These are phyloP conservation scores for Didymella keratinophila DNA, from an alignment of 2,329 filamentous ascomycete species.

Conservation along the genomic window DNA sequence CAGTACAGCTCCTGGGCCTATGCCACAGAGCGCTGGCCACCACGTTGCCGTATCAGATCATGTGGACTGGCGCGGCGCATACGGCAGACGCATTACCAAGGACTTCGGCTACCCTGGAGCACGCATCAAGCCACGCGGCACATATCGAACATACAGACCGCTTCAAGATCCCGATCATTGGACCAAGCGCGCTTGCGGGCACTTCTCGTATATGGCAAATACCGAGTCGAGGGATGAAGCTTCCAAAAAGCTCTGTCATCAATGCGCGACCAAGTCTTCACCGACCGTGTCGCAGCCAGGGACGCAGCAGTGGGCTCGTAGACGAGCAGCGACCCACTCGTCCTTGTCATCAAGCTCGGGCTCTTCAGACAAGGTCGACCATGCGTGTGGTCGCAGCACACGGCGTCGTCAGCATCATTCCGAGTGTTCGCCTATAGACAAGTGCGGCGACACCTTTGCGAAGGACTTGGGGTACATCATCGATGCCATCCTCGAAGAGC, in stretches of 20 bases:
- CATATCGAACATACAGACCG: conserved; percentile 22
- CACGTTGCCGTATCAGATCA: conserved; percentile 33
- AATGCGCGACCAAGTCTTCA: conserved; percentile 31
- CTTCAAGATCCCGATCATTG: conserved; percentile 35
- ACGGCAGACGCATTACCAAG: conserved; percentile 41
- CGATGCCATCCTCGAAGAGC: conserved; percentile 53
- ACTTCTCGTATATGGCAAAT: conserved; percentile 32
- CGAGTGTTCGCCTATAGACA: conserved; percentile 28
- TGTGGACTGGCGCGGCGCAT: conserved; percentile 41
- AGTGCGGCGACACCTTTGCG: conserved; percentile 37
- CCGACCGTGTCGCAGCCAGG: conserved; percentile 1
- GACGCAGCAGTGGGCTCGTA: conserved; percentile 16
- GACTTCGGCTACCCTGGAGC: conserved; percentile 48
- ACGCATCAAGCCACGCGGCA: conserved; percentile 33
- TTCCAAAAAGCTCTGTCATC: conserved; percentile 26
- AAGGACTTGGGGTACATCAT: conserved; percentile 51
- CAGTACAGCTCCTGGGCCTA: not conserved
- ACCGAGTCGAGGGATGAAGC: conserved; percentile 29
- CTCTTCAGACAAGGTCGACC: conserved; percentile 2
- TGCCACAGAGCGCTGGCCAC: conserved; percentile 11
- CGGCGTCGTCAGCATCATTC: conserved; percentile 25
- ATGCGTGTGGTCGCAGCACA: conserved; percentile 1
- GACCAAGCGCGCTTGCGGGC: conserved; percentile 41
- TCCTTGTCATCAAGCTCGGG: conserved; percentile 17
- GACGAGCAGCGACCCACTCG: conserved; percentile 25